Evolutionary conservation across 768 basidiomycete species (phyloP), one percentile per base, ranked within the genome.

Genomic region (Sarcodon sp.): DNA sequence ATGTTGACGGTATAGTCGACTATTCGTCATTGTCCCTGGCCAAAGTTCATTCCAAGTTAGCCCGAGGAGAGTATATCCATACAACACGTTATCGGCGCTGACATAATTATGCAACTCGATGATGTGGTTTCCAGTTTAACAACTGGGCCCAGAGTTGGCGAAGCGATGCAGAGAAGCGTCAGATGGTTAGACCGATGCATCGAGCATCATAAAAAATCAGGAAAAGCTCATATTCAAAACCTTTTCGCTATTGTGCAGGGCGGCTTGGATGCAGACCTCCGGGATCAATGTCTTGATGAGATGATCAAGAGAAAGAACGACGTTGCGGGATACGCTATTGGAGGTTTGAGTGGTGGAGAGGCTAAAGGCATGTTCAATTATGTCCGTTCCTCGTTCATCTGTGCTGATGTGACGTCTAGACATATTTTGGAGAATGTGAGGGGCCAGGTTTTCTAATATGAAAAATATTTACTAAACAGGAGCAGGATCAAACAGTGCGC

Each of bases 61-160:
- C 90, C 91, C 33, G 90, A 94, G 65, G 85, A 91, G 68, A 88
- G 86, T 56, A 91, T 93, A 37, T 78, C 80, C 12, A 85, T 90
- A 56, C 89, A 94, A 59, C 91, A 94, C 58, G 72, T 83, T 7
- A 91, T 94, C 38, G 89, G 90, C 5, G 87, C 83, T 27, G 90
- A 94, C 60, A 94, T 94, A 51, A 89, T 94, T 51, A 93, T 94
- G 91, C 90, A 89, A 60, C 72, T 91, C 13, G 89, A 92, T 61
- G 89, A 92, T 63, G 54, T 41, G 83, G 90, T 93, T 0, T 77
- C 85, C 34, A 90, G 86, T 62, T 63, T 92, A 38, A 87, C 85
- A 0, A 72, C 75, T 5, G 89, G 87, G 13, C 79, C 83, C 31
- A 77, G 90, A 48, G 88, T 93, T 4, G 76, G 70, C 50, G 90